These are phyloP conservation scores for Wallacemonas rigidus DNA, from an alignment of 208 protist genomes.

Conservation along the genomic window DNA sequence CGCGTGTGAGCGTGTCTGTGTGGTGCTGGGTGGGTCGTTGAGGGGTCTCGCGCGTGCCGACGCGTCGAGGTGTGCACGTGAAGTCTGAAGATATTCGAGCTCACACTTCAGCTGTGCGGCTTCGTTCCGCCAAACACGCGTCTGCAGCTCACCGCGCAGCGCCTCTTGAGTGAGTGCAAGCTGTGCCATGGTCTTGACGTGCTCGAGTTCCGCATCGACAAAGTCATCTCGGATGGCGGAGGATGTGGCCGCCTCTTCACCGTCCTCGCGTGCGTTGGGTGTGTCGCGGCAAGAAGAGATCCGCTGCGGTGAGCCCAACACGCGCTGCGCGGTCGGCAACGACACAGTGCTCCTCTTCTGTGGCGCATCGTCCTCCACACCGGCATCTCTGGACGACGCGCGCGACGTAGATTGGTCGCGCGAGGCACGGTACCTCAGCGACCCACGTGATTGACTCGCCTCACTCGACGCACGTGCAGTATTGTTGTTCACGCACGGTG, in stretches of 20 bases:
- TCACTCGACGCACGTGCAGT: neutral
- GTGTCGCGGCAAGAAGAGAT: neutral
- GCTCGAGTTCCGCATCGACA: constrained; percentile 38
- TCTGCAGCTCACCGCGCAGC: constrained; percentile 19
- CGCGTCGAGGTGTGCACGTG: constrained; percentile 21
- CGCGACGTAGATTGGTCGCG: neutral
- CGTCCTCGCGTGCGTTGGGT: no score
- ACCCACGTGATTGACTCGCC: no score
- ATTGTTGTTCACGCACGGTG: neutral
- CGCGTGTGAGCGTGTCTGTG: neutral
- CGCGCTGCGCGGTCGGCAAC: no score
- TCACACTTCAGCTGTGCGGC: constrained; percentile 32
- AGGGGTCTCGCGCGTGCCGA: neutral
- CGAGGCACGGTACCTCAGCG: no score
- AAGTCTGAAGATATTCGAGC: constrained; percentile 26
- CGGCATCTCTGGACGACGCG: neutral
- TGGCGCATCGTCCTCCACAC: neutral
- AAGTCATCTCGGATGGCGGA: neutral
- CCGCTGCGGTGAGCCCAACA: no score
- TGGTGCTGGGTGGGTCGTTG: neutral
- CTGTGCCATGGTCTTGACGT: constrained; percentile 39
- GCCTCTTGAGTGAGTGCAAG: constrained; percentile 47
- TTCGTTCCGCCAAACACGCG: constrained; percentile 11
- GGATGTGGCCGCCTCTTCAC: no score
- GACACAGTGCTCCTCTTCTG: neutral